Evolutionary conservation across 257 asterid species (phyloP), one percentile per base, ranked within the genome.

Genomic region (Lavandula angustifolia): DNA sequence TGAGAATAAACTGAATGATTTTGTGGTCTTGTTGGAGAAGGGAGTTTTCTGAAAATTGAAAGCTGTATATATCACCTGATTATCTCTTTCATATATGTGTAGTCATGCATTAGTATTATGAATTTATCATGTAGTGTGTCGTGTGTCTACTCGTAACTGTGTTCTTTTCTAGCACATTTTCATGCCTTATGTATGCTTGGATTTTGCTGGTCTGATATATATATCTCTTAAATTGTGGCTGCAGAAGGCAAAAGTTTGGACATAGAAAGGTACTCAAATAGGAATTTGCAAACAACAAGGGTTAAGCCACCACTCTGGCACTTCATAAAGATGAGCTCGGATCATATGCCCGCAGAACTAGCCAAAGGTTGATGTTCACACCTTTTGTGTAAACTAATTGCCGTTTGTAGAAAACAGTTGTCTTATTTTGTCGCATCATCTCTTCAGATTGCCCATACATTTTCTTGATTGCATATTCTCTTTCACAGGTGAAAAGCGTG

Each of bases 291-390:
- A 29, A 73, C 70, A 41, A 53, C 58, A 6, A 68, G 68, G 56
- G 33, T 44, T 61, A 84, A 75, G 75, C 64, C 68, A 8, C 84
- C 74, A 14, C 83, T 91, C 41, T 68, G 78, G 70, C 43, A 87
- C 71, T 78, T 73, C 32, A 80, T 87, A 29, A 73, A 29, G 44
- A 73, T 84, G 80, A 82, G 60, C 43, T 43, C 75, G 0, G 80
- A 72, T 55, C 76, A 85, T 72, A 64, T 84, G 62, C 96, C 96
- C 5, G 91, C 84, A 32, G 97, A 91, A 73, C 80, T 87, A 65
- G 87, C 80, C 31, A 67, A 64, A 82, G 90, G 89, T 79, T 35
- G 53, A 65, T 75, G 29, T 53, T 59, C 52, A 42, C 50, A 54
- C 46, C 40, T 40, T 47, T 38, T 54, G 12, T 43, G 22, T 8